Evolutionary conservation across 805 yeast species (phyloP).

Genomic region (Yamadazyma paraphyllophila): DNA sequence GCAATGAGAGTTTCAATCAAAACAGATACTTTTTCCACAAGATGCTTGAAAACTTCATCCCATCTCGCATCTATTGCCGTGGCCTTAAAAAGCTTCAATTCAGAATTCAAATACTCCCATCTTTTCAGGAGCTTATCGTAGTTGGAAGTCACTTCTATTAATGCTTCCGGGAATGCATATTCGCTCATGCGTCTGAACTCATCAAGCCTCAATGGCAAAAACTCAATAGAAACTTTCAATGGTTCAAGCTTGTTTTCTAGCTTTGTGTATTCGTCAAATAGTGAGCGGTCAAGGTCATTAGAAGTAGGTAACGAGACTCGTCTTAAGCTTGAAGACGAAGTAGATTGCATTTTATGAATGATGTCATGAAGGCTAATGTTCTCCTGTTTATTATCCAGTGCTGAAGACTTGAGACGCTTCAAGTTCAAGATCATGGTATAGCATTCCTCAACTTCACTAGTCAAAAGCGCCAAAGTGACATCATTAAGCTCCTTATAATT

Average conservation of each 20-base stretch:
- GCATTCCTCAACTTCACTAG: conserved; percentile 26
- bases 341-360: conserved; percentile 22
- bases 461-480: conserved; percentile 22
- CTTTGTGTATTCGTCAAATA: conserved; percentile 41
- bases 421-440: conserved; percentile 16
- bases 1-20: conserved; percentile 7
- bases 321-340: conserved; percentile 19
- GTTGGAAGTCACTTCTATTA: conserved; percentile 30
- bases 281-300: conserved; percentile 24
- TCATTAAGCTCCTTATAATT: conserved; percentile 27
- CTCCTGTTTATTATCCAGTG: conserved; percentile 17
- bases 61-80: conserved; percentile 55
- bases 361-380: conserved; percentile 18
- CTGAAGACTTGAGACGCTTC: conserved; percentile 17
- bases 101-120: conserved; percentile 41
- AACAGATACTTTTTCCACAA: conserved; percentile 40
- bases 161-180: conserved; percentile 24
- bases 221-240: conserved; percentile 48
- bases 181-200: conserved; percentile 32
- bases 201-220: conserved; percentile 50
- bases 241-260: conserved; percentile 48
- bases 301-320: conserved; percentile 30
- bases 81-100: conserved; percentile 39
- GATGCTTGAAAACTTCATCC: conserved; percentile 49
- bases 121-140: conserved; percentile 40